Percentiles rank a stretch among this genome's conserved stretches.
These are phyloP conservation scores for Aspergillus ibericus DNA, from an alignment of 2,329 filamentous ascomycete species.

Conservation along the genomic window DNA sequence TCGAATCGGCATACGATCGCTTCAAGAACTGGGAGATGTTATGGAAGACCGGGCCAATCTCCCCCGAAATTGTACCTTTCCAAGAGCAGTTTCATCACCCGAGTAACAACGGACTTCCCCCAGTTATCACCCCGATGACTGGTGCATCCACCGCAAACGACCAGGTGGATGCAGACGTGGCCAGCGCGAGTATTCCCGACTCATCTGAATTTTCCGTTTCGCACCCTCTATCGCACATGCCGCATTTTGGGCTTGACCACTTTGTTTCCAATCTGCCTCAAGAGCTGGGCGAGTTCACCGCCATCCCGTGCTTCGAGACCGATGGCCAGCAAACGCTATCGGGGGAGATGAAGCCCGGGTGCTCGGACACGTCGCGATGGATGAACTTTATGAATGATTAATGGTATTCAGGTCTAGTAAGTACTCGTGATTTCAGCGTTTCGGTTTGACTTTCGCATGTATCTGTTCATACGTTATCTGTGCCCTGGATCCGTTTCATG, in stretches of 20 bases:
- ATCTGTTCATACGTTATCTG: neutral
- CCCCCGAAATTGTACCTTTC: slow-evolving; percentile 31
- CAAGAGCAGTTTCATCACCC: slow-evolving; percentile 20
- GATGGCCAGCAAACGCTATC: slow-evolving; percentile 28
- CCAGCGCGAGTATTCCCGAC: slow-evolving; percentile 21
- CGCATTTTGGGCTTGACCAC: slow-evolving; percentile 40
- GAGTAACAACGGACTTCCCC: slow-evolving; percentile 8
- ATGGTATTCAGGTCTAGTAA: neutral
- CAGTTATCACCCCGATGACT: slow-evolving; percentile 25
- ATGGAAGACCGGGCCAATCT: slow-evolving; percentile 45
- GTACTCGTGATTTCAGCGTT: slow-evolving; percentile 1
- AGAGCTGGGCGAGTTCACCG: slow-evolving; percentile 42
- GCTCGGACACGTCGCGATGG: slow-evolving; percentile 31
- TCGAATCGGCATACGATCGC: slow-evolving; percentile 53
- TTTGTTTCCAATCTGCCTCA: slow-evolving; percentile 44
- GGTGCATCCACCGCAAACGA: slow-evolving; percentile 15
- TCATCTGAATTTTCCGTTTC: slow-evolving; percentile 31
- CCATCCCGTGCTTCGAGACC: slow-evolving; percentile 41
- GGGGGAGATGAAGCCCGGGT: slow-evolving; percentile 25
- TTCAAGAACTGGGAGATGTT: slow-evolving; percentile 56
- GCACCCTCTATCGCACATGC: slow-evolving; percentile 31
- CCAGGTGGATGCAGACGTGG: slow-evolving; percentile 24
- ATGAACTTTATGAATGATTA: slow-evolving; percentile 37
- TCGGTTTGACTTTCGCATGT: neutral
- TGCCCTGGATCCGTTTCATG: slow-evolving; percentile 5